A percentile compares a stretch with the other conserved stretches of the same genome.
Conservation (phyloP, 2,329 filamentous ascomycete species). For the Ceratocystiopsis minuta region DNA sequence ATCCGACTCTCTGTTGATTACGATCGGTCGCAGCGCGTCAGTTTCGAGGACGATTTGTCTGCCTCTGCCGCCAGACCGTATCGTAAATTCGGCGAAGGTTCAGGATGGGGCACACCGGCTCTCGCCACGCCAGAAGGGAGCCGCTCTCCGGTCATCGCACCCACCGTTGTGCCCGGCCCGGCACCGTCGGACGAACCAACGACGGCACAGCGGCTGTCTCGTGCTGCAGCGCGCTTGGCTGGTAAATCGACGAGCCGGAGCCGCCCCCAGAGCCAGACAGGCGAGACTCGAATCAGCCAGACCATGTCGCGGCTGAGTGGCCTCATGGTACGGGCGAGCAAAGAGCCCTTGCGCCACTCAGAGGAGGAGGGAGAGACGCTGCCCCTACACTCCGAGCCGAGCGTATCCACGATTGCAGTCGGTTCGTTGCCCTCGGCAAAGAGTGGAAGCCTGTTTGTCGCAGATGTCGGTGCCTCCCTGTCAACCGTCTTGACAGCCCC, state of each 20-base stretch:
- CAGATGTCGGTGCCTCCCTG: no score
- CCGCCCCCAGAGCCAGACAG: constrained; percentile 38
- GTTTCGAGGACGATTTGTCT: constrained; percentile 24
- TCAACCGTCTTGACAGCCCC: no score
- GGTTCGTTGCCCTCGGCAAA: no score
- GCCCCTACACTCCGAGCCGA: no score
- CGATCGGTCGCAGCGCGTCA: constrained; percentile 30
- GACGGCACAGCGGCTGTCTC: constrained; percentile 34
- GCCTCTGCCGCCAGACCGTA: constrained; percentile 12
- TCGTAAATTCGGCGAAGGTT: constrained; percentile 15
- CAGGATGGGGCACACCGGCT: constrained; percentile 25
- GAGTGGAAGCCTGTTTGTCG: no score
- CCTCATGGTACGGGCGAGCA: constrained; percentile 29
- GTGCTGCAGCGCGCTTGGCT: constrained; percentile 38
- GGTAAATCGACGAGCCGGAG: constrained; percentile 24
- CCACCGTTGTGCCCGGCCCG: not conserved
- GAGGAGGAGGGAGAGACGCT: constrained; percentile 6
- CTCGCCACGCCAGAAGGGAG: constrained; percentile 16
- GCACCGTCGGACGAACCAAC: constrained; percentile 25
- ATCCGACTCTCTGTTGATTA: constrained; percentile 38
- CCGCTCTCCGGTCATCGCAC: constrained; percentile 15
- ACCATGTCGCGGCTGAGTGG: constrained; percentile 38
- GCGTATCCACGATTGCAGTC: no score
- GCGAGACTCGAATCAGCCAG: constrained; percentile 38
- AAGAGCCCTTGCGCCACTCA: constrained; percentile 24